Evolutionary conservation across 2,329 filamentous ascomycete genomes (phyloP), one percentile per base, ranked within the genome.

Genomic region (Triangularia verruculosa): DNA sequence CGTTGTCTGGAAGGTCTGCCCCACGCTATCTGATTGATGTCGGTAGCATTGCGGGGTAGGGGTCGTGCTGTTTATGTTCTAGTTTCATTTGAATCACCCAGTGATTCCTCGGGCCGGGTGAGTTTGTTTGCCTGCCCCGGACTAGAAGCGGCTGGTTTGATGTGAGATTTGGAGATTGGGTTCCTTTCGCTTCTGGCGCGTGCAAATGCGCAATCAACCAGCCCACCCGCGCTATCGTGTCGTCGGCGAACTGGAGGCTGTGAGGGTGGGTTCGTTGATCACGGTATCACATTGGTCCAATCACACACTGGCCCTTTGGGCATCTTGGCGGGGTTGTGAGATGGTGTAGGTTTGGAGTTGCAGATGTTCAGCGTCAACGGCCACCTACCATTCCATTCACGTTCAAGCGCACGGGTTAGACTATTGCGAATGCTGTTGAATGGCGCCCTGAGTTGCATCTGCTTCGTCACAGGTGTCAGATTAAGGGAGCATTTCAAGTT

Each of bases 11-110:
- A 47, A 47, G 20, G 39, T 20, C 9, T 47, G 60, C 54, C 62
- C 61, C 61, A 58, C 61, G 62, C 62, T 54, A 57, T 30, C 25
- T 17, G 61, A 34, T 25, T 17, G 61, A 34, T 25, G 11, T 22
- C 20, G 22, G 24, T 30, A 27, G 56, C 24, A 62, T 59, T 67
- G 66, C 66, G 66, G 66, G 66, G 66, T 67, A 57, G 32, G 56
- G 57, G 39, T 57, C 22, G 66, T 64, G 64, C 39, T 47, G 39
- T 47, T 20, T 47, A 39, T 39, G 34, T 39, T n/a, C n/a, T 39
- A 39, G 34, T 39, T 39, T 39, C 34, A 39, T 39, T 39, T 39
- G 34, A 15, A 39, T 39, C 34, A 39, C 34, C 34, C 2, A n/a
- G 2, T 15, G 3, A n/a, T 47, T 47, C 30, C 11, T 32, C 39